A percentile compares a stretch with the other conserved stretches of the same genome.
Evolutionary conservation across 192 early-diverging fungal species (phyloP).

Genomic region (Podila epicladia): DNA sequence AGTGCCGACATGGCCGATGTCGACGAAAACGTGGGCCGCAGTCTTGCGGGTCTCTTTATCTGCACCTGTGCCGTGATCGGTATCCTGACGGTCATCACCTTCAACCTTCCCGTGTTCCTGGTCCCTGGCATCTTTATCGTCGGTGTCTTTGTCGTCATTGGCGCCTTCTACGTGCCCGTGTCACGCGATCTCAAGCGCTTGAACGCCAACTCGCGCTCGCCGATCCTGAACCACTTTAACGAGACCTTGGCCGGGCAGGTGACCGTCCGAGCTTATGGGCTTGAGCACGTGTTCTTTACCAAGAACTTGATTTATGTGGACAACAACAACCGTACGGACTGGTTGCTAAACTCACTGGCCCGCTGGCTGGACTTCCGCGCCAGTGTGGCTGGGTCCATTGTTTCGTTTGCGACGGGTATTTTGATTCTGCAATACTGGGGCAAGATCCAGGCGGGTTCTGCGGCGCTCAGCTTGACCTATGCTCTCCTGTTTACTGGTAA

Average conservation of each 20-base stretch:
- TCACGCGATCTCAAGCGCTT: conserved; percentile 93
- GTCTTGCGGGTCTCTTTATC: conserved; percentile 55
- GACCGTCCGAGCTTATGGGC: conserved; percentile 89
- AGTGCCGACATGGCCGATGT: conserved; percentile 86
- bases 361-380: conserved; percentile 90
- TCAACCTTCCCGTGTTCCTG: conserved; percentile 78
- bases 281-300: conserved; percentile 68
- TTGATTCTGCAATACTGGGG: conserved; percentile 60
- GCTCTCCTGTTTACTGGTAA: conserved; percentile 79
- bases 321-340: conserved; percentile 85
- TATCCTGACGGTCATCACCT: conserved; percentile 68
- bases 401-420: conserved; percentile 76
- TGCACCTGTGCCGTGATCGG: conserved; percentile 59
- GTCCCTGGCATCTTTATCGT: conserved; percentile 66
- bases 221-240: conserved; percentile 83
- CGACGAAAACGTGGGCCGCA: conserved; percentile 67
- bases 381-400: conserved; percentile 77
- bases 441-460: conserved; percentile 82
- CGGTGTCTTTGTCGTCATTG: conserved; percentile 66
- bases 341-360: conserved; percentile 85
- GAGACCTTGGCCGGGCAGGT: conserved; percentile 83
- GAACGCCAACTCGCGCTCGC: conserved; percentile 75
- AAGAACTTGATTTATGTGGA: conserved; percentile 71
- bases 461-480: conserved; percentile 88
- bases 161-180: conserved; percentile 74